Base-by-base conservation (phyloP, 768 basidiomycete species). In the Pholiota molesta region DNA sequence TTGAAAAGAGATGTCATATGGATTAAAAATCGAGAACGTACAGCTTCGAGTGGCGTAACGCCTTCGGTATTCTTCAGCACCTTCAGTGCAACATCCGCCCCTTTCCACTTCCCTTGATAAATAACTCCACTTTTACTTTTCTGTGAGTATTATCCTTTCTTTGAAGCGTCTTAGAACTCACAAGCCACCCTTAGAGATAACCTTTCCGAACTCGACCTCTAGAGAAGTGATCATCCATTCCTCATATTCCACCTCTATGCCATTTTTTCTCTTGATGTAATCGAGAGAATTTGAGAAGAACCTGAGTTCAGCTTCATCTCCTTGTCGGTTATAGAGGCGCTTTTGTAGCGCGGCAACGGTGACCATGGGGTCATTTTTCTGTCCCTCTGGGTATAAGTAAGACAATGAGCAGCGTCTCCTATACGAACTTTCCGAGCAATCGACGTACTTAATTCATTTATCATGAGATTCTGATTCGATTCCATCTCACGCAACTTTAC, bases 201-300 rank as follows among this genome's bases (percentile, higher is more conserved):
- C 45, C 11, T 31, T 54, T n/a, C 65, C 64, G 29, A 64, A 29
- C 10, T 68, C 67, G 21, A 71, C 67, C 11, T 71, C 69, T 11
- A 67, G 65, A 2, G 63, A 37, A 14, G 69, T 65, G 28, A 71
- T 67, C 11, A 61, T 61, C 69, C 69, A 71, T 21, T 37, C 35
- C 16, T 67, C 61, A 23, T 49, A 49, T 10, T 49, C 47, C 21
- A 44, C 28, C 4, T 19, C 21, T 5, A 19, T 10, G 26, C 47
- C 47, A 2, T 23, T 23, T 19, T n/a, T 23, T 49, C 13, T 8
- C 21, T 26, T 49, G 23, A 49, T 49, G 14, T 26, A 49, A 14
- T 49, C 23, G 23, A 49, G 23, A 49, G 47, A 49, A 1, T 19
- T n/a, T 2, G 47, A 49, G 47, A 49, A 49, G 14, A 49, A 49